Conservation (phyloP, 139 green algal species). For the Zygnema circumcarinatum region DNA sequence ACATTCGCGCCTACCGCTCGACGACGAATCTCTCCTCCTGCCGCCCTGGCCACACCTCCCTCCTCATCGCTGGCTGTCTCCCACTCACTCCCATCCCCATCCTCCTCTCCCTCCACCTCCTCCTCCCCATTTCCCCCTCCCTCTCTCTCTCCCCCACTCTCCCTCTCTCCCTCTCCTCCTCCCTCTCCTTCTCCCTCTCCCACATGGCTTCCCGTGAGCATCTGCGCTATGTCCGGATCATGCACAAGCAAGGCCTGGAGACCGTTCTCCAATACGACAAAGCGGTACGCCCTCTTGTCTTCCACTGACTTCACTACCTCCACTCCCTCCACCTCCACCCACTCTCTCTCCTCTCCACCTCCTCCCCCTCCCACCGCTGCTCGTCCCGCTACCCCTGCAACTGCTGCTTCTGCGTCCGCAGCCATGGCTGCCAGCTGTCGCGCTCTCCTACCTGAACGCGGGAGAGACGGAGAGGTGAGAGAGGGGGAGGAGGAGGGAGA, state of each 20-base stretch:
- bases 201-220: neutral
- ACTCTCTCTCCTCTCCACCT: too few species aligned
- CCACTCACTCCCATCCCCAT: conserved; percentile 37
- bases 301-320: conserved; percentile 65
- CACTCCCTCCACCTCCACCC: too few species aligned
- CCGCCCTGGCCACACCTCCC: conserved; percentile 36
- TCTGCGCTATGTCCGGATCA: conserved; percentile 81
- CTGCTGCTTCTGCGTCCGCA: too few species aligned
- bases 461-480: too few species aligned
- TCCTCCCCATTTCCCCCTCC: too few species aligned
- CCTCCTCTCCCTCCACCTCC: conserved; percentile 7
- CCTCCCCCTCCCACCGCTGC: too few species aligned
- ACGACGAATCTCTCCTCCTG: neutral
- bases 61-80: conserved; percentile 45
- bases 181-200: neutral
- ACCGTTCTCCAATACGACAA: conserved; percentile 78
- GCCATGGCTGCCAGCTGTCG: too few species aligned
- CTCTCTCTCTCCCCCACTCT: too few species aligned
- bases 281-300: conserved; percentile 76
- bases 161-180: neutral
- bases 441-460: too few species aligned
- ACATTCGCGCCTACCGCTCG: neutral
- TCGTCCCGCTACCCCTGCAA: too few species aligned
- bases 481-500: too few species aligned
- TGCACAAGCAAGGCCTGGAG: conserved; percentile 83